Conservation (phyloP, 768 basidiomycete species). For the Cystofilobasidium capitatum region DNA sequence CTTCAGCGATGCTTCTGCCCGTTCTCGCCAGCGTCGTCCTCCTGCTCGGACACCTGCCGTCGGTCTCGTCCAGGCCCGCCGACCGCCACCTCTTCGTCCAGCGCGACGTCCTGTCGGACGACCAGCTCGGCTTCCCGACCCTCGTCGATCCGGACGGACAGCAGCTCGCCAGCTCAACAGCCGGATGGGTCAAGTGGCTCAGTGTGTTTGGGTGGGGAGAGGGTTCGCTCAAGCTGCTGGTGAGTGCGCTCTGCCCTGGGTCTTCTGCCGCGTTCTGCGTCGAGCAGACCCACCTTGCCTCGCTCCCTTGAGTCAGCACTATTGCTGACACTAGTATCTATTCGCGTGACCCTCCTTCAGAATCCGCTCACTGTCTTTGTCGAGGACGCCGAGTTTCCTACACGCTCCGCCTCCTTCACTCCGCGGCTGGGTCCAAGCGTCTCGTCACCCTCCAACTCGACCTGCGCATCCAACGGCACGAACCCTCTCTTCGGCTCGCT, state of each 20-base stretch:
- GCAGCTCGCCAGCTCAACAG: neutral
- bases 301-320: neutral
- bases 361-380: neutral
- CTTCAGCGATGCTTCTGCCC: no score
- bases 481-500: slow-evolving; percentile 18
- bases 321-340: neutral
- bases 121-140: neutral
- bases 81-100: no score
- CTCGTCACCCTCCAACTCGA: neutral
- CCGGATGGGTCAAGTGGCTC: slow-evolving; percentile 23
- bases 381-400: slow-evolving; percentile 11
- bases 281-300: neutral
- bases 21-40: no score
- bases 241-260: neutral
- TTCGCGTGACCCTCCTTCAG: neutral
- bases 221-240: slow-evolving; percentile 17
- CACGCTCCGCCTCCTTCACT: slow-evolving; percentile 25
- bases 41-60: no score
- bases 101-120: no score
- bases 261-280: neutral
- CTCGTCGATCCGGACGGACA: neutral
- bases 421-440: neutral
- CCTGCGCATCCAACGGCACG: neutral
- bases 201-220: slow-evolving; percentile 21
- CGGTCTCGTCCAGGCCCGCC: no score